These are phyloP conservation scores for Clitopilus hobsonii DNA, from an alignment of 768 basidiomycete genomes.

Conservation along the genomic window DNA sequence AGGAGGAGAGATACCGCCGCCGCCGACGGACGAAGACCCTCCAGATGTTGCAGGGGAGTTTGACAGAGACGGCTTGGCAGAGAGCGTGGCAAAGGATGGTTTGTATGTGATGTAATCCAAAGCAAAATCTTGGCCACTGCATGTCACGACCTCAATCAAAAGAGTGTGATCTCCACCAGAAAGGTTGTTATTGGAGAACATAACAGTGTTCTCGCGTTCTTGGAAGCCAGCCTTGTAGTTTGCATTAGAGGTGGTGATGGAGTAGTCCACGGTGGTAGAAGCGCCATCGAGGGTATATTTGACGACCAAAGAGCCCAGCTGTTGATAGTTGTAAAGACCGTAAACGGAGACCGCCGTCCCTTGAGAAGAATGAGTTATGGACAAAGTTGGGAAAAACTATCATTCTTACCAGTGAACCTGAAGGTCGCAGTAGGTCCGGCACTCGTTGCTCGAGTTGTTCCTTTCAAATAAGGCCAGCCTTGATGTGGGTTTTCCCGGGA, in stretches of 20 bases:
- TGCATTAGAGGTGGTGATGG: slow-evolving; percentile 13
- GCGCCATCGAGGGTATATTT: slow-evolving; percentile 19
- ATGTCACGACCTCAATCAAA: slow-evolving; percentile 15
- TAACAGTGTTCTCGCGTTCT: slow-evolving; percentile 18
- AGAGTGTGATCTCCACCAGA: slow-evolving; percentile 19
- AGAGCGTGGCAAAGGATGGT: slow-evolving; percentile 14
- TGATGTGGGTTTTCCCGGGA: slow-evolving; percentile 5
- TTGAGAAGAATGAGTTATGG: not conserved
- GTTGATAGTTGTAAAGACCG: slow-evolving; percentile 18
- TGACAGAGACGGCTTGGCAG: slow-evolving; percentile 1
- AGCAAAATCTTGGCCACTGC: slow-evolving; percentile 16
- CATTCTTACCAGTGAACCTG: slow-evolving; percentile 20
- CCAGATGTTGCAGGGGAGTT: too few relatives aligned
- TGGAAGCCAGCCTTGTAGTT: slow-evolving; percentile 14
- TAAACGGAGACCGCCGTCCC: slow-evolving; percentile 20
- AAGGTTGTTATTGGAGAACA: slow-evolving; percentile 17
- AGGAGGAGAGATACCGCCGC: too few relatives aligned
- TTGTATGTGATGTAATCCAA: slow-evolving; percentile 23
- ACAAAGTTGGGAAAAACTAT: not conserved
- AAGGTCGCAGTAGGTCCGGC: slow-evolving; percentile 19
- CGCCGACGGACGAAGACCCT: too few relatives aligned
- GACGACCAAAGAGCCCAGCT: slow-evolving; percentile 15
- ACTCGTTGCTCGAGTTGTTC: slow-evolving; percentile 17
- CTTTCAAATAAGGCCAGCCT: slow-evolving; percentile 20
- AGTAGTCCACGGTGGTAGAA: slow-evolving; percentile 13